Evolutionary conservation across 2,329 filamentous ascomycete species (phyloP), one percentile per base, ranked within the genome.

Genomic region (Simplicillium aogashimaense): DNA sequence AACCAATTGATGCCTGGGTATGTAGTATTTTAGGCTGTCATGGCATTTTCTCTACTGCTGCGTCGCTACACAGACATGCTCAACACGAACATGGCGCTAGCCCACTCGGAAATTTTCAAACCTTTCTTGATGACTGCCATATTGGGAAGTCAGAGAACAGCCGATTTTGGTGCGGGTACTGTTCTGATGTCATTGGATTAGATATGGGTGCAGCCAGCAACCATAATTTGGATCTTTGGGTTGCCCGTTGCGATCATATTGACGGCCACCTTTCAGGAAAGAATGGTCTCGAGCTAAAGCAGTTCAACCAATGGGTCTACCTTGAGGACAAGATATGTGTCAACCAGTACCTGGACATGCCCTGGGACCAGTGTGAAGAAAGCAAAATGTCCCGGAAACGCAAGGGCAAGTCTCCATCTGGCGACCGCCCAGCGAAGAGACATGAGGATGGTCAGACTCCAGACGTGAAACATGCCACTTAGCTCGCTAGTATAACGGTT

Each of bases 161-260:
- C 2, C 67, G 72, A 6, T 95, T 87, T 59, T 95, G 88, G 88
- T 95, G 89, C 53, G 88, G 88, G 0, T 94, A 95, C 56, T 95
- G 87, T 56, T 53, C 62, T 13, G 51, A 60, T 14, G 66, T 78
- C 15, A 62, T 86, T 12, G 68, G 72, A 4, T 55, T 67, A 2
- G 33, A 29, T 13, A 34, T 44, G 30, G 11, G 41, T 41, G 49
- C 45, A 7, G 35, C 46, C 29, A 43, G 43, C 7, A 50, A 45
- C 36, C 72, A 72, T 17, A 25, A 25, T 25, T 25, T 25, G 20
- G 9, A 25, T 25, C 76, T 77, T 1, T 76, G 74, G 72, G 73
- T 74, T 7, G 63, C 64, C 47, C 60, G 72, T 10, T 74, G 66
- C 49, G 63, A 89, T 49, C 87, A 95, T 53, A 89, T 94, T 47